A percentile compares a stretch with the other conserved stretches of the same genome.
Conservation (phyloP, 441 rosid species). For the Pelargonium citronellum region DNA sequence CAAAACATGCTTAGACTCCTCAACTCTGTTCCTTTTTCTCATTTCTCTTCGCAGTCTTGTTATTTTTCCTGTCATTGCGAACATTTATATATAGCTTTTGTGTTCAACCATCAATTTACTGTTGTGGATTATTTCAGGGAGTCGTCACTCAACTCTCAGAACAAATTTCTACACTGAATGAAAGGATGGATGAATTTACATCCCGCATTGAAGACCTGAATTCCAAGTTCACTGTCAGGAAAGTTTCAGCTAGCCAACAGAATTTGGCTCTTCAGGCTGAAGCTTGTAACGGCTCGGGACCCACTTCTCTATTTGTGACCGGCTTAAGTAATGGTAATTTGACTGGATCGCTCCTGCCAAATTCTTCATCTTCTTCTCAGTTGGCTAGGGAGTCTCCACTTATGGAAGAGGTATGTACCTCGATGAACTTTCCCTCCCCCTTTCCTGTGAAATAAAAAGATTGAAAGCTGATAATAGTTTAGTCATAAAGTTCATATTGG, state of each 20-base stretch:
- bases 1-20: too few relatives aligned
- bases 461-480: too few relatives aligned
- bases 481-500: too few relatives aligned
- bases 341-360: constrained; percentile 50
- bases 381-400: constrained; percentile 68
- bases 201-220: constrained; percentile 77
- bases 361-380: constrained; percentile 79
- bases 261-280: constrained; percentile 66
- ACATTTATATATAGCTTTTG: constrained; percentile 11
- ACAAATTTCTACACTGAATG: constrained; percentile 83
- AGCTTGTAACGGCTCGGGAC: constrained; percentile 67
- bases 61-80: background rate
- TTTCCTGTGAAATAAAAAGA: too few relatives aligned
- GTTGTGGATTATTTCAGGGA: constrained; percentile 46
- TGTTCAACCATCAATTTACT: constrained; percentile 10
- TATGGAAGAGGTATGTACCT: constrained; percentile 93
- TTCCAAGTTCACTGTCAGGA: constrained; percentile 53
- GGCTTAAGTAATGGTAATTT: constrained; percentile 54
- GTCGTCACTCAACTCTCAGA: constrained; percentile 79
- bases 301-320: constrained; percentile 46
- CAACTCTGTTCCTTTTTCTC: background rate
- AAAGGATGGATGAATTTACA: constrained; percentile 91
- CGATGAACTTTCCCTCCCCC: constrained; percentile 1
- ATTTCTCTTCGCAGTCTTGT: background rate
- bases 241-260: constrained; percentile 66